phyloP scores from a whole-genome alignment of 2,329 filamentous ascomycete genomes.

The Fusarium sp. region DNA sequence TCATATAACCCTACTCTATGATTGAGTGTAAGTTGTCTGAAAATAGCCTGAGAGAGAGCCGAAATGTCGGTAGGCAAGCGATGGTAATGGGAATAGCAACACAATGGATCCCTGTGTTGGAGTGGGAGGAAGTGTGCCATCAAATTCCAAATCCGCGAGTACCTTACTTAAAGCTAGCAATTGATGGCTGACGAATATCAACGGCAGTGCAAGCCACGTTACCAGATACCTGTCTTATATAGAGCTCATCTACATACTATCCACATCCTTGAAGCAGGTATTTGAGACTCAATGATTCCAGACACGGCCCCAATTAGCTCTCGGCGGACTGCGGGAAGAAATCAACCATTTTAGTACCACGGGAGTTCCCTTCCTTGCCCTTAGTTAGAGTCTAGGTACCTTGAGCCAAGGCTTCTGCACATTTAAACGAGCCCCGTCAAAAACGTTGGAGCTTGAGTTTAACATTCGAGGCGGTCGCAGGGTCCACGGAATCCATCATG shows the following conservation, averaged over 20 bases:
- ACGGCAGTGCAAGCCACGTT: background rate
- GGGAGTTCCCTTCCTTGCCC: conserved; percentile 31
- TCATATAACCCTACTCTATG: conserved; percentile 1
- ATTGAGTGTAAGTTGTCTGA: background rate
- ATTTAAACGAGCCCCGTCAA: conserved; percentile 12
- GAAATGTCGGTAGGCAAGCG: background rate
- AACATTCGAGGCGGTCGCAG: background rate
- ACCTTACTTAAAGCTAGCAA: background rate
- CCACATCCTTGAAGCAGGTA: background rate
- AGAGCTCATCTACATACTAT: background rate
- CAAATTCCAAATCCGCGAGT: background rate
- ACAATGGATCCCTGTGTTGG: background rate
- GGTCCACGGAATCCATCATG: background rate
- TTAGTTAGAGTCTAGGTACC: conserved; percentile 4
- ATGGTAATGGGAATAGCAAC: background rate
- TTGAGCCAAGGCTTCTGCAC: background rate
- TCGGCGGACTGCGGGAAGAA: conserved; percentile 3
- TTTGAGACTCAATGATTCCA: background rate
- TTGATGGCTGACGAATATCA: background rate
- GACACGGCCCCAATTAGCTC: background rate
- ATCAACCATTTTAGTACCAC: conserved; percentile 25
- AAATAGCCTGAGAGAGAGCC: background rate
- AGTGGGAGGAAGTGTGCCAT: background rate
- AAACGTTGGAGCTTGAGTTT: background rate
- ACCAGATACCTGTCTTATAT: background rate